Percentiles rank a stretch among this genome's conserved stretches.
Evolutionary conservation across 139 green algal genomes (phyloP).

Genomic region (Chlorella sp.): DNA sequence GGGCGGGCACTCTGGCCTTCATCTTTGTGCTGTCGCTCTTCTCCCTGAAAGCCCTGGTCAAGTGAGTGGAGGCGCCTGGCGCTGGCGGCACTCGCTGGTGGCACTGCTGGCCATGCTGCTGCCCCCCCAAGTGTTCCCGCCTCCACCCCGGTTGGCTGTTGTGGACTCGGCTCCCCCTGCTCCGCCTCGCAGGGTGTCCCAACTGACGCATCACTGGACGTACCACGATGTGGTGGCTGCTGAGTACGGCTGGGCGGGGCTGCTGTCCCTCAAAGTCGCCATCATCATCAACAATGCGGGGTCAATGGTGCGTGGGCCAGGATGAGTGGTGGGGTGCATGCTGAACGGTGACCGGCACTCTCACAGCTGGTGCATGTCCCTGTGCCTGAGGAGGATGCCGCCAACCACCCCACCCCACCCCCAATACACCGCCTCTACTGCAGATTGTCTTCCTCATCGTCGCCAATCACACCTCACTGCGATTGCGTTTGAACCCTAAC

Average conservation of each 20-base stretch:
- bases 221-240: constrained; percentile 33
- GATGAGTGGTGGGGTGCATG: too few relatives aligned
- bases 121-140: background rate
- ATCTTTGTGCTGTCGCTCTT: constrained; percentile 44
- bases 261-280: constrained; percentile 8
- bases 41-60: constrained; percentile 35
- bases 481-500: too few relatives aligned
- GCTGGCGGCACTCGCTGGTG: background rate
- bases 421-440: too few relatives aligned
- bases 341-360: background rate
- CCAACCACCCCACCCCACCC: too few relatives aligned
- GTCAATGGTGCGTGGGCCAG: constrained; percentile 21
- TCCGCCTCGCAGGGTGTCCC: constrained; percentile 1
- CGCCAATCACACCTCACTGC: background rate
- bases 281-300: constrained; percentile 50
- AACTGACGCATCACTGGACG: constrained; percentile 26
- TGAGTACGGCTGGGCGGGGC: constrained; percentile 23
- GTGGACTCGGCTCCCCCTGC: background rate
- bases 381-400: too few relatives aligned
- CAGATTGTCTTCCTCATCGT: too few relatives aligned
- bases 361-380: background rate
- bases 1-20: constrained; percentile 7
- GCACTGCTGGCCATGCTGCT: background rate
- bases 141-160: too few relatives aligned
- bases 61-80: background rate